phyloP scores from a whole-genome alignment of 1,139 yeast species.

The Nakaseomyces kungkrabaensis region DNA sequence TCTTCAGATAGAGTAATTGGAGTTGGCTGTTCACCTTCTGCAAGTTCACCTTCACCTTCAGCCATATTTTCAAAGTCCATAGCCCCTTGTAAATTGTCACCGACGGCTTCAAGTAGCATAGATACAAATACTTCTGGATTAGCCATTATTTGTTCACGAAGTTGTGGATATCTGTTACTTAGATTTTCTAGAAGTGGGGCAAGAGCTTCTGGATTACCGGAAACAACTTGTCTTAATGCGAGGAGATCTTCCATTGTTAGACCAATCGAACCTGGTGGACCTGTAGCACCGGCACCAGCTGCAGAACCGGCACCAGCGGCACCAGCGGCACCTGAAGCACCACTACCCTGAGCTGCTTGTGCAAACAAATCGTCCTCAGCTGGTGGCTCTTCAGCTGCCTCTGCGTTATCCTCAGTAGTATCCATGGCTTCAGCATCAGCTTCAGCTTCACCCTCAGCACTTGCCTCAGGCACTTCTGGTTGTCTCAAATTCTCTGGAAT shows the following conservation, averaged over 20 bases:
- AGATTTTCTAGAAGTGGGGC: slow-evolving; percentile 78
- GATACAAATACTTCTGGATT: slow-evolving; percentile 83
- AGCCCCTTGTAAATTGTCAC: slow-evolving; percentile 31
- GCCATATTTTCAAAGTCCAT: slow-evolving; percentile 9
- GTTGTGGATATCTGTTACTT: slow-evolving; percentile 75
- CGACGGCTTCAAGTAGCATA: slow-evolving; percentile 53
- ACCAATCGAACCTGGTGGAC: slow-evolving; percentile 29
- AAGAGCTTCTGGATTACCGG: slow-evolving; percentile 81
- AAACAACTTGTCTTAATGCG: slow-evolving; percentile 67
- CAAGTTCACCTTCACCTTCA: slow-evolving; percentile 29
- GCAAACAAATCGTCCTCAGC: slow-evolving; percentile 52
- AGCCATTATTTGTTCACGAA: slow-evolving; percentile 70
- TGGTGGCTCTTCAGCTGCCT: slow-evolving; percentile 10
- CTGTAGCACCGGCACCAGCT: slow-evolving; percentile 21
- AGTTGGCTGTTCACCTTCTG: slow-evolving; percentile 29
- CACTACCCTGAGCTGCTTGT: slow-evolving; percentile 59
- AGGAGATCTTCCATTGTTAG: slow-evolving; percentile 41
- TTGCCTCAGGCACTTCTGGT: slow-evolving; percentile 13
- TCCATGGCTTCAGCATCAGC: slow-evolving; percentile 10
- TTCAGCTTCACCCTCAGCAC: slow-evolving; percentile 8
- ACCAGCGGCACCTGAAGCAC: slow-evolving; percentile 17
- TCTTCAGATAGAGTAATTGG: slow-evolving; percentile 62
- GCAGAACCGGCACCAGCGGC: slow-evolving; percentile 16
- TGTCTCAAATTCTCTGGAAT: slow-evolving; percentile 58
- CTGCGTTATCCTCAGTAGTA: slow-evolving; percentile 11